Evolutionary conservation across 2,329 filamentous ascomycete species (phyloP).

Genomic region (Scolecobasidium constrictum): DNA sequence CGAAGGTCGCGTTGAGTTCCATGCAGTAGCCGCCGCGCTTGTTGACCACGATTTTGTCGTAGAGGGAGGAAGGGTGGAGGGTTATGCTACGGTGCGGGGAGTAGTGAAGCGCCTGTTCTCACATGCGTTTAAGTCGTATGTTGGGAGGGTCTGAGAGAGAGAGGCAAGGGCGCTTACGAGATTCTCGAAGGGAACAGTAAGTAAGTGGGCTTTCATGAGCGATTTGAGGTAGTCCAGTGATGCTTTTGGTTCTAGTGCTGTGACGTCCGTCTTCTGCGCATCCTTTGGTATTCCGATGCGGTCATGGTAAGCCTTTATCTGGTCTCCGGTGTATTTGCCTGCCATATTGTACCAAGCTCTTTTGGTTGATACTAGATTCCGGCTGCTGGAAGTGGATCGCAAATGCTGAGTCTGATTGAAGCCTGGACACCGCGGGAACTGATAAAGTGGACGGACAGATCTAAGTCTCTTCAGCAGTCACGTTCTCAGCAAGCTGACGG

Average conservation of each 20-base stretch:
- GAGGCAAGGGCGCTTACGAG: too few relatives aligned
- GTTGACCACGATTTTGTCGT: constrained; percentile 40
- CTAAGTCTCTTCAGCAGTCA: too few relatives aligned
- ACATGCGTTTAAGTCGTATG: too few relatives aligned
- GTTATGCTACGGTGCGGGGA: constrained; percentile 29
- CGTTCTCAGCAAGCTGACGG: too few relatives aligned
- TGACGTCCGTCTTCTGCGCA: constrained; percentile 18
- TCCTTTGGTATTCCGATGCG: constrained; percentile 20
- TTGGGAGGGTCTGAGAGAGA: too few relatives aligned
- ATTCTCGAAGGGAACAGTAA: constrained; percentile 45
- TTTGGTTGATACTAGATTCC: too few relatives aligned
- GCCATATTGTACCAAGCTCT: not conserved
- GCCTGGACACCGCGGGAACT: too few relatives aligned
- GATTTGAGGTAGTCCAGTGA: constrained; percentile 19
- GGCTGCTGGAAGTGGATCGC: too few relatives aligned
- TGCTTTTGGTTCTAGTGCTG: constrained; percentile 15
- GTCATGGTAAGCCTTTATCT: constrained; percentile 24
- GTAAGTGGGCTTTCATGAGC: constrained; percentile 31
- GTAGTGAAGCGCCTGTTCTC: constrained; percentile 33
- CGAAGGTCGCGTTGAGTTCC: constrained; percentile 47
- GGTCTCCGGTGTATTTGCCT: constrained; percentile 14
- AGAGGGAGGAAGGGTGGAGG: constrained; percentile 39
- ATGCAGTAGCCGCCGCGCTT: constrained; percentile 49
- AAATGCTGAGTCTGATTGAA: too few relatives aligned
- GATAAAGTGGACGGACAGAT: too few relatives aligned